A percentile compares a stretch with the other conserved stretches of the same genome.
Evolutionary conservation across 306 rosid species (phyloP).

Genomic region (Quercus glauca): DNA sequence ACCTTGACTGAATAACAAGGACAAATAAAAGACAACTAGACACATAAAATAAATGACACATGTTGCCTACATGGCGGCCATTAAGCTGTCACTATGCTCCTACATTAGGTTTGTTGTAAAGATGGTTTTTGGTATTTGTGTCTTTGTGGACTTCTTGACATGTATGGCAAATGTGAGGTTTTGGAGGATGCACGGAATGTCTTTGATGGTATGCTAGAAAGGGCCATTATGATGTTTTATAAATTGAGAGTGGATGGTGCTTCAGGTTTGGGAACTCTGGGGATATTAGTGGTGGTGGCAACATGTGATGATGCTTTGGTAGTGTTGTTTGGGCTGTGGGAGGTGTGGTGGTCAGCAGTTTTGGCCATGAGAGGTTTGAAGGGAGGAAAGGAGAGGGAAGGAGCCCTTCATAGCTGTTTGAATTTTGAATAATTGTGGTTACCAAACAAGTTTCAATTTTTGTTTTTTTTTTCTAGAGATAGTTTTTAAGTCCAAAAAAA

Average conservation of each 20-base stretch:
- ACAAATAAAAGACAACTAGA: too few species aligned
- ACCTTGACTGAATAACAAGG: too few species aligned
- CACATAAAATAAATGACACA: too few species aligned
- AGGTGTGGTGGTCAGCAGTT: background rate
- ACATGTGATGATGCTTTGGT: background rate
- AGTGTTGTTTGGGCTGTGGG: background rate
- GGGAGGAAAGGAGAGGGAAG: background rate
- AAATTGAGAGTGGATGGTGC: background rate
- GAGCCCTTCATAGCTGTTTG: background rate
- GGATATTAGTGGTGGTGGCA: background rate
- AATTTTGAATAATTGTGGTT: background rate
- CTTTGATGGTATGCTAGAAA: too few species aligned
- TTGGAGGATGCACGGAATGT: too few species aligned
- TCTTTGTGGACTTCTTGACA: too few species aligned
- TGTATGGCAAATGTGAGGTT: too few species aligned
- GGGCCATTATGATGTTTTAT: background rate
- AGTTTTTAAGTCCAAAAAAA: background rate
- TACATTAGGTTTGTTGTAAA: too few species aligned
- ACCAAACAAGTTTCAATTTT: background rate
- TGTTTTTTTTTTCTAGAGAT: background rate
- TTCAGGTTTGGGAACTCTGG: background rate
- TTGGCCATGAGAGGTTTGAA: background rate
- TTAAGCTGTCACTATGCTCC: too few species aligned
- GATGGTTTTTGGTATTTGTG: too few species aligned
- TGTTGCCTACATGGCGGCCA: too few species aligned